Evolutionary conservation across 2,329 filamentous ascomycete genomes (phyloP).

Genomic region (Paracorniculantispora psalliotae): DNA sequence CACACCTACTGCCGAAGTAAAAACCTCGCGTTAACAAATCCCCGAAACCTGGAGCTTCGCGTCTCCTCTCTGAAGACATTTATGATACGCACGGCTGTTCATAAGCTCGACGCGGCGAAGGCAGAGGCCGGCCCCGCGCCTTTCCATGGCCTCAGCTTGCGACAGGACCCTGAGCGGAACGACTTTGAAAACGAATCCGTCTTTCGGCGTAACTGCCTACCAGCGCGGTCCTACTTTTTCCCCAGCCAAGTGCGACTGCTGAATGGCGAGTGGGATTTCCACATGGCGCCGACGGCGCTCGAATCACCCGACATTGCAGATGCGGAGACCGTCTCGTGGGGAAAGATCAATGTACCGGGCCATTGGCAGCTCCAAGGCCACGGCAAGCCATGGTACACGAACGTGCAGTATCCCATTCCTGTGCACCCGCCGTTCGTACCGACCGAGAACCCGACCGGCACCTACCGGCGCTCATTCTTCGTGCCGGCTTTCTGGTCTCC

Average conservation of each 20-base stretch:
- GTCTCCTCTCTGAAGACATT: not conserved
- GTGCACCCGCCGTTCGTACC: constrained; percentile 60
- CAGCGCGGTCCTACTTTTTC: constrained; percentile 48
- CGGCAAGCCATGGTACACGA: constrained; percentile 64
- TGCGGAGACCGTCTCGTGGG: constrained; percentile 21
- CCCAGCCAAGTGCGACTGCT: constrained; percentile 45
- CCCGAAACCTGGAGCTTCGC: not conserved
- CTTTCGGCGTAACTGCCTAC: constrained; percentile 49
- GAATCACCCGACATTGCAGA: constrained; percentile 38
- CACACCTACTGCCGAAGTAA: no score
- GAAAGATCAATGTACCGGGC: constrained; percentile 55
- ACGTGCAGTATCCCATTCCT: constrained; percentile 61
- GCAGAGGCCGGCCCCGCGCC: not conserved
- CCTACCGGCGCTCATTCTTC: constrained; percentile 52
- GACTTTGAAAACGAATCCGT: constrained; percentile 48
- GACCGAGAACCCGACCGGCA: constrained; percentile 59
- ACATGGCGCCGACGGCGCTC: constrained; percentile 41
- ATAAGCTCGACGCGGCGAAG: not conserved
- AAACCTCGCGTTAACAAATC: no score
- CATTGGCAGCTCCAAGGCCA: constrained; percentile 69
- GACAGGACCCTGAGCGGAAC: not conserved
- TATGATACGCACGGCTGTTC: not conserved
- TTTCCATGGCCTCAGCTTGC: not conserved
- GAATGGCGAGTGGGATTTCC: constrained; percentile 55
- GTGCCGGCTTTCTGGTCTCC: constrained; percentile 44